Base-by-base conservation (phyloP, 441 rosid species). In the Sinapis alba region DNA sequence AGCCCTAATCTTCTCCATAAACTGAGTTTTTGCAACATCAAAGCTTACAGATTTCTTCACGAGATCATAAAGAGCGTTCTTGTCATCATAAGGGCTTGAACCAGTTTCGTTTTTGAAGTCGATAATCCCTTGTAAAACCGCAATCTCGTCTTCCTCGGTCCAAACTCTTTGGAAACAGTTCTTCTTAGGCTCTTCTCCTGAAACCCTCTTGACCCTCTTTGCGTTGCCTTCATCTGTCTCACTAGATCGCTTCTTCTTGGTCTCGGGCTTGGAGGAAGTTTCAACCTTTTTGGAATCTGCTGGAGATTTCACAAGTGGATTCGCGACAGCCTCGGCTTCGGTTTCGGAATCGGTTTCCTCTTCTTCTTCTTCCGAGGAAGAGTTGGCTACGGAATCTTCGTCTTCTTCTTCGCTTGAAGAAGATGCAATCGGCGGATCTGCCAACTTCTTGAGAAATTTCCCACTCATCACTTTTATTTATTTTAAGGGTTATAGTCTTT, bases 141-240 rank as follows among this genome's bases (percentile, higher is more conserved):
- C 80, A 36, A 85, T 47, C 69, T 86, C 90, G 9, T 89, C 89
- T 3, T 79, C 88, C 20, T 80, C 88, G 8, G 75, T 82, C 89
- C 87, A 86, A 2, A 84, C 23, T 19, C 90, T 51, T 30, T 80
- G 86, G 18, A 83, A 86, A 28, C 38, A 60, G 13, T 15, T 73
- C 53, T 84, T 86, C 79, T 71, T 84, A 0, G 72, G 58, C 18
- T 83, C 82, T 75, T 75, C 78, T 47, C 69, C 12, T 12, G 72
- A 34, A 62, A 79, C 75, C 76, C 61, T 80, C 75, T 80, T 84
- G 8, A 47, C 77, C 66, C 78, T 73, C 71, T 86, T 84, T 5
- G 69, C 50, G 71, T 78, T 1, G 41, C 65, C 2, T 7, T 38
- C 83, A 3, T 68, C 74, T 0, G 60, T 11, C 58, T 79, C 80